These are phyloP conservation scores for Nasturtium officinale DNA, from an alignment of 345 rosid species.

Conservation along the genomic window DNA sequence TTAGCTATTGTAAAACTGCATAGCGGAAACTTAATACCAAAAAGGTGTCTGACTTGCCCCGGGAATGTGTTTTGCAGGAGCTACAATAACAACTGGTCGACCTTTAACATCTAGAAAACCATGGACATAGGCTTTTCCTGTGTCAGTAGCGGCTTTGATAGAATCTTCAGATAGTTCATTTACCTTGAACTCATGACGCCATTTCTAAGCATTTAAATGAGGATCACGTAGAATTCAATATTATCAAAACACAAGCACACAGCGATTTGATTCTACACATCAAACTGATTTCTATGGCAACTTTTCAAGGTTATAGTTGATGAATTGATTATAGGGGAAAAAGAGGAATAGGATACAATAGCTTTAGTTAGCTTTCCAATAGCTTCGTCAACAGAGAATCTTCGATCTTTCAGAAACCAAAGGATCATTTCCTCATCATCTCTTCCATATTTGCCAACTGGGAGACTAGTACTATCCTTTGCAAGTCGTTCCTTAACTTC, in stretches of 20 bases:
- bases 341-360: slow-evolving; percentile 65
- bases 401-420: slow-evolving; percentile 82
- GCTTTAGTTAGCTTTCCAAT: slow-evolving; percentile 66
- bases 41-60: slow-evolving; percentile 52
- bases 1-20: slow-evolving; percentile 3
- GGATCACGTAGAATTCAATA: slow-evolving; percentile 13
- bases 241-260: slow-evolving; percentile 15
- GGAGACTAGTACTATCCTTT: slow-evolving; percentile 61
- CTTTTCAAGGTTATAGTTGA: slow-evolving; percentile 4
- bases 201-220: slow-evolving; percentile 54
- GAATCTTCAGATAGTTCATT: slow-evolving; percentile 69
- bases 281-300: slow-evolving; percentile 4
- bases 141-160: slow-evolving; percentile 54
- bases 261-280: not conserved
- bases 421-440: slow-evolving; percentile 93
- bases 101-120: slow-evolving; percentile 63
- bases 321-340: not conserved
- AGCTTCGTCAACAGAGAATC: slow-evolving; percentile 68
- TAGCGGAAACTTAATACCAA: not conserved
- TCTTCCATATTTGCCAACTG: slow-evolving; percentile 81
- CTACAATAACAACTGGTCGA: slow-evolving; percentile 84
- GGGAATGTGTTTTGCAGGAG: slow-evolving; percentile 80
- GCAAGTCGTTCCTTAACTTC: slow-evolving; percentile 77
- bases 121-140: slow-evolving; percentile 84
- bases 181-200: slow-evolving; percentile 81